These are phyloP conservation scores for Phytopythium ostracodes DNA, from an alignment of 352 stramenopile species.

Conservation along the genomic window DNA sequence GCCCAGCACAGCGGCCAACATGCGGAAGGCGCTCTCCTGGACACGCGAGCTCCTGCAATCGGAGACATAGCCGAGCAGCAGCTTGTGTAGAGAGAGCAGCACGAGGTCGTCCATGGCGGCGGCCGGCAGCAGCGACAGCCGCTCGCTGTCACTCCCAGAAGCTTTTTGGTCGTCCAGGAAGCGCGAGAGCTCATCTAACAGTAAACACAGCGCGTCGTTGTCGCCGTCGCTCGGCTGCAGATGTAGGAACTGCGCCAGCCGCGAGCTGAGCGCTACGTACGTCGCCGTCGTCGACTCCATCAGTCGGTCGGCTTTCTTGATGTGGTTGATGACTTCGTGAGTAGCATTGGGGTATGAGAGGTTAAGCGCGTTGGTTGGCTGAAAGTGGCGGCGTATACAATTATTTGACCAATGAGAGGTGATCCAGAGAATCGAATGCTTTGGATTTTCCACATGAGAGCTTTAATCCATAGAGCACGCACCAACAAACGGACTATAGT, in stretches of 20 bases:
- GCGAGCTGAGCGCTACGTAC: conserved; percentile 61
- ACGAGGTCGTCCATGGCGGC: conserved; percentile 62
- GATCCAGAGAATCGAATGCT: no score
- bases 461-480: no score
- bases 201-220: conserved; percentile 15
- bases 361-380: neutral
- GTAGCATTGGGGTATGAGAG: no score
- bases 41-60: conserved; percentile 12
- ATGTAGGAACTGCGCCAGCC: conserved; percentile 58
- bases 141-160: conserved; percentile 1
- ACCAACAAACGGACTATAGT: no score
- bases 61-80: conserved; percentile 34
- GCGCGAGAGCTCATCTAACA: conserved; percentile 24
- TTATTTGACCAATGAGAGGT: neutral
- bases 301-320: conserved; percentile 6
- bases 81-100: conserved; percentile 56
- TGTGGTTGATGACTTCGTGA: neutral
- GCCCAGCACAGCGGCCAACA: conserved; percentile 7
- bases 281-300: conserved; percentile 24
- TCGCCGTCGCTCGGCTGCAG: conserved; percentile 14
- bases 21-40: conserved; percentile 28
- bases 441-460: no score
- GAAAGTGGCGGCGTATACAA: no score
- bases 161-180: conserved; percentile 25
- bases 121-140: conserved; percentile 10